Percentiles rank a stretch among this genome's conserved stretches.
These are phyloP conservation scores for Colletotrichum navitas DNA, from an alignment of 2,329 filamentous ascomycete genomes.

Conservation along the genomic window DNA sequence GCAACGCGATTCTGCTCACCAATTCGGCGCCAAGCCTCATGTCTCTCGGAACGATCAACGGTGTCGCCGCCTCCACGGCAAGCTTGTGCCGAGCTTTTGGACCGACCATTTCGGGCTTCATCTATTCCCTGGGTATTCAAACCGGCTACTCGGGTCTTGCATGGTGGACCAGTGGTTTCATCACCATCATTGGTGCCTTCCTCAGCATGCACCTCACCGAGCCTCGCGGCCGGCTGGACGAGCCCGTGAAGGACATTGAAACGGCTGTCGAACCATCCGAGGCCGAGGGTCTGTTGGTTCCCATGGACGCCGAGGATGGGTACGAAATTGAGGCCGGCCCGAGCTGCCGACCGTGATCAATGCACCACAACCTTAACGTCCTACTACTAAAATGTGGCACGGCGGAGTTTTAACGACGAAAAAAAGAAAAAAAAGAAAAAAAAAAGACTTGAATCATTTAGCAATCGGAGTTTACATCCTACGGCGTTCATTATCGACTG, in stretches of 20 bases:
- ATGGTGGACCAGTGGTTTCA: slow-evolving; percentile 90
- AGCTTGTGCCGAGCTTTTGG: slow-evolving; percentile 90
- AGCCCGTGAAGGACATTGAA: slow-evolving; percentile 57
- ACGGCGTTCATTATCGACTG: slow-evolving; percentile 42
- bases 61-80: slow-evolving; percentile 89
- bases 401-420: slow-evolving; percentile 7
- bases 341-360: slow-evolving; percentile 27
- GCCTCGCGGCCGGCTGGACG: slow-evolving; percentile 60
- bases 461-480: slow-evolving; percentile 35
- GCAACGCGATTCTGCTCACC: slow-evolving; percentile 87
- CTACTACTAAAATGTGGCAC: slow-evolving; percentile 8
- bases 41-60: slow-evolving; percentile 92
- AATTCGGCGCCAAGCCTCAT: slow-evolving; percentile 88
- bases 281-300: slow-evolving; percentile 28
- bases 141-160: slow-evolving; percentile 88
- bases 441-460: slow-evolving; percentile 6
- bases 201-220: slow-evolving; percentile 83
- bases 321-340: slow-evolving; percentile 26
- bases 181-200: slow-evolving; percentile 80
- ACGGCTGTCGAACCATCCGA: slow-evolving; percentile 47
- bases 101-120: slow-evolving; percentile 85
- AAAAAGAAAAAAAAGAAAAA: not conserved
- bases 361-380: not conserved
- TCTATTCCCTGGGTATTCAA: slow-evolving; percentile 84
- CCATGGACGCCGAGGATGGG: slow-evolving; percentile 27